These are phyloP conservation scores for Aspergillus persii DNA, from an alignment of 2,329 filamentous ascomycete species.

Conservation along the genomic window DNA sequence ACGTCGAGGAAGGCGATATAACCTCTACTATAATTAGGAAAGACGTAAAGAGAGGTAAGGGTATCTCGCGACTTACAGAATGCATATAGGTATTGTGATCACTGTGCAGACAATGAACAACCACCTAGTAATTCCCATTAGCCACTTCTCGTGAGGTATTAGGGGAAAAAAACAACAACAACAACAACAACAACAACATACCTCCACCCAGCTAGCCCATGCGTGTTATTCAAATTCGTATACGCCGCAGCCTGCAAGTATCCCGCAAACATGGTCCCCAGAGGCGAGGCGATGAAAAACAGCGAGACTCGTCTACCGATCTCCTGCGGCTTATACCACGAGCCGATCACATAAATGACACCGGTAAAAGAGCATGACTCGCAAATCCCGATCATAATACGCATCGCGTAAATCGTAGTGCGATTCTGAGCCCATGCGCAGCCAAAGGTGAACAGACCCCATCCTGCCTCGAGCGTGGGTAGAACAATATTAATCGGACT, in stretches of 20 bases:
- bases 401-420: constrained; percentile 15
- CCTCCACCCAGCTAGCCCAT: background rate
- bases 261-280: background rate
- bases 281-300: background rate
- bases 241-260: background rate
- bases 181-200: background rate
- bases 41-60: background rate
- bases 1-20: background rate
- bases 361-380: background rate
- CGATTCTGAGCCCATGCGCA: constrained; percentile 17
- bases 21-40: background rate
- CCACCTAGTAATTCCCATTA: background rate
- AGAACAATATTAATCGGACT: constrained; percentile 23
- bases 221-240: background rate
- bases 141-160: too few relatives aligned
- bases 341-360: background rate
- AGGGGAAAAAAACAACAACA: too few relatives aligned
- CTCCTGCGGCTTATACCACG: background rate
- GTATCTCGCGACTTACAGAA: background rate
- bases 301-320: background rate
- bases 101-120: background rate
- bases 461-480: constrained; percentile 21
- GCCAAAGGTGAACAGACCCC: constrained; percentile 26
- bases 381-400: background rate
- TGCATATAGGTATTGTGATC: background rate